Conservation (phyloP, 2,329 filamentous ascomycete species). For the Didymella segeticola region DNA sequence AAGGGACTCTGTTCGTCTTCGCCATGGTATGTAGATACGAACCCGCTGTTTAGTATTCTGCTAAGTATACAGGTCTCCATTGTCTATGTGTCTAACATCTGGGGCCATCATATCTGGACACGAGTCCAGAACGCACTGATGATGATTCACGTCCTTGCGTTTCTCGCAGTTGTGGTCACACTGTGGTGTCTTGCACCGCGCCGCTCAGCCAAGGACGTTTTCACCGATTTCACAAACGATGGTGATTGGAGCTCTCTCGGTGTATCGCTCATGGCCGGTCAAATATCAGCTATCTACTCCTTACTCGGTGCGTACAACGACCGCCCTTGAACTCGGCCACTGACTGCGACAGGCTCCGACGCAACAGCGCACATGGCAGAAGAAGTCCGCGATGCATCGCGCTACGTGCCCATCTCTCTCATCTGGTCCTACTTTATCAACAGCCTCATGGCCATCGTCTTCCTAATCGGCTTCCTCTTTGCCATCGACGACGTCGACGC, state of each 20-base stretch:
- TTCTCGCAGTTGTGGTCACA: conserved; percentile 56
- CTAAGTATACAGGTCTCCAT: conserved; percentile 37
- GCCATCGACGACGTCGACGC: conserved; percentile 38
- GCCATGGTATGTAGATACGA: conserved; percentile 36
- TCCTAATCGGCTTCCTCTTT: conserved; percentile 50
- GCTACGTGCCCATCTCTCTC: conserved; percentile 45
- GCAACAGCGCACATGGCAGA: conserved; percentile 49
- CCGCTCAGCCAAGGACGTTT: conserved; percentile 49
- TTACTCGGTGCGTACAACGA: conserved; percentile 12
- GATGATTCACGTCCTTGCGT: conserved; percentile 56
- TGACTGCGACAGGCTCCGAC: conserved; percentile 29
- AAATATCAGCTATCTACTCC: conserved; percentile 8
- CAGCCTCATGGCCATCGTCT: conserved; percentile 39
- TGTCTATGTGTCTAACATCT: conserved; percentile 50
- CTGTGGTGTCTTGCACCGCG: conserved; percentile 38
- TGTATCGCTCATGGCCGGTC: conserved; percentile 1
- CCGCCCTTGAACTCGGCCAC: neutral
- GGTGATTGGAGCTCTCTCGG: conserved; percentile 47
- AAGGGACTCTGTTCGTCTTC: conserved; percentile 56
- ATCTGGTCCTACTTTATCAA: conserved; percentile 48
- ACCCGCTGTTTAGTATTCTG: neutral
- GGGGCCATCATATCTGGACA: conserved; percentile 49
- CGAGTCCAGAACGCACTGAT: conserved; percentile 26
- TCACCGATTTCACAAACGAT: conserved; percentile 54
- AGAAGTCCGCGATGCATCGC: conserved; percentile 48